phyloP scores from a whole-genome alignment of 139 green algal genomes.

The Chlamydomonas urium region DNA sequence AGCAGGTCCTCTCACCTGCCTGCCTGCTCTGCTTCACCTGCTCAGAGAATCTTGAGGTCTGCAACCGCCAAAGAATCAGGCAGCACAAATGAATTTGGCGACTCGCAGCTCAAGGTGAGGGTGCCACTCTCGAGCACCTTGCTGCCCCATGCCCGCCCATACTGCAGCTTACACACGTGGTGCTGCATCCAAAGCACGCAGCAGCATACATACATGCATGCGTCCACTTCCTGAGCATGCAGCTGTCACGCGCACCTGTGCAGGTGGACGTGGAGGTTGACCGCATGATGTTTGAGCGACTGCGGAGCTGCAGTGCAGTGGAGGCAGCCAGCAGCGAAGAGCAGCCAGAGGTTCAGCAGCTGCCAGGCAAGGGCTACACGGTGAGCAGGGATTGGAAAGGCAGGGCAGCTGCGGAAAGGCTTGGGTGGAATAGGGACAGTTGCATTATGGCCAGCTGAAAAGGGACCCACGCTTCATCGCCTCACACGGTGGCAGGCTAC shows the following conservation, averaged over 20 bases:
- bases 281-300: conserved; percentile 52
- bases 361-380: conserved; percentile 33
- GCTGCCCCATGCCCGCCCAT: background rate
- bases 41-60: conserved; percentile 2
- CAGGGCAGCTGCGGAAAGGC: too few relatives aligned
- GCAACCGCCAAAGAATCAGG: conserved; percentile 2
- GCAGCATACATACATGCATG: background rate
- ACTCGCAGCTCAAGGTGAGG: conserved; percentile 54
- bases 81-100: conserved; percentile 49
- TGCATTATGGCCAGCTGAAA: too few relatives aligned
- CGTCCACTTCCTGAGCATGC: too few relatives aligned
- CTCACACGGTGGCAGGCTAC: too few relatives aligned
- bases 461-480: too few relatives aligned
- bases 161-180: background rate
- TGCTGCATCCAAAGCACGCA: background rate
- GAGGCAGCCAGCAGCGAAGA: conserved; percentile 72
- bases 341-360: conserved; percentile 39
- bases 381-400: background rate
- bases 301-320: conserved; percentile 55
- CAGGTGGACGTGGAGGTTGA: conserved; percentile 71
- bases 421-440: too few relatives aligned
- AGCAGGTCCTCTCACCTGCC: too few relatives aligned
- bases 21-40: too few relatives aligned
- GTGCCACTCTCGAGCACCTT: background rate
- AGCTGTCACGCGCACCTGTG: background rate